Base-by-base conservation (phyloP, 768 basidiomycete genomes). In the Russula ochroleuca region DNA sequence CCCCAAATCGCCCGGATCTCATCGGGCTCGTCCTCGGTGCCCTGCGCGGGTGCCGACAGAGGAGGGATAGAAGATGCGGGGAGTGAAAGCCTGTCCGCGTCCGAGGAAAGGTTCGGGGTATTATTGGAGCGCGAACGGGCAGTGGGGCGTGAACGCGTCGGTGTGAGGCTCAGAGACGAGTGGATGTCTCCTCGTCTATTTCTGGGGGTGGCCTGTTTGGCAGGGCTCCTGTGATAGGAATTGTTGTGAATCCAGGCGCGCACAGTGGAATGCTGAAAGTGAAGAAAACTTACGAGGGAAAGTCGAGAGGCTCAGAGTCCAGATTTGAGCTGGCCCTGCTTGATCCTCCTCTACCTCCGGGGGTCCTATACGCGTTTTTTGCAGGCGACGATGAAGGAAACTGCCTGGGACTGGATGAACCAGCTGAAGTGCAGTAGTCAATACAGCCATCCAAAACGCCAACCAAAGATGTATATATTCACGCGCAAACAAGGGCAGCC, bases 1-100 rank as follows among this genome's bases (percentile, higher is more conserved):
- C 97, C 97, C 96, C 97, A 99, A 65, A 99, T 92, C 25, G 93
- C 94, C 59, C 91, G 83, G 56, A 93, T 89, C 68, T 91, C 91
- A 61, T 91, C 90, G 0, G 87, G 88, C 59, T 88, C 87, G 64
- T 89, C 87, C 65, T 88, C 90, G 14, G 83, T 84, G 15, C 83
- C 84, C 1, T 73, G 80, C 33, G 78, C 81, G 17, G 81, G 85
- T 8, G 80, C 89, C 58, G 87, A 90, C 47, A 86, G 82, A 58
- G 75, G 76, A 31, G 76, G 78, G 14, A 71, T 81, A 57, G 82
- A 85, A 4, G 86, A 87, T 23, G 78, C 72, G 11, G 86, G 85
- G 13, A 86, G 73, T 43, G 81, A 81, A 31, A 87, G 77, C 55
- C 80, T 75, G 0, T 81, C 78, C n/a, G 76, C 82, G 66, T 90